These are phyloP conservation scores for Hortiboletus flavorubellus DNA, from an alignment of 768 basidiomycete species.

Conservation along the genomic window DNA sequence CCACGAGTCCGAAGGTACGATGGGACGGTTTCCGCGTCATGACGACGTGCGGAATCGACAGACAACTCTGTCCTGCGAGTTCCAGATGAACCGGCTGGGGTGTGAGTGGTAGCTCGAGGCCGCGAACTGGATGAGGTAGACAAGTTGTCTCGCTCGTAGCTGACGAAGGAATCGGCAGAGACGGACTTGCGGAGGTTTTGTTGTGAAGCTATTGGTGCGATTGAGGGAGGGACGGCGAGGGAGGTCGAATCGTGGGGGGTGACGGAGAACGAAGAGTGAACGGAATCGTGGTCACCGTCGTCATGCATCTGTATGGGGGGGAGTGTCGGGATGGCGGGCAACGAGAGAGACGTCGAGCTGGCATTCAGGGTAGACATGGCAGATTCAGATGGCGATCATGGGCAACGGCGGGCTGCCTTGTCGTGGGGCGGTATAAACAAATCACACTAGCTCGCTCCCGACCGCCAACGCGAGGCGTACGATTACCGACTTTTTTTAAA, in stretches of 20 bases:
- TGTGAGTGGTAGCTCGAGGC: conserved; percentile 36
- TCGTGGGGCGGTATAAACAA: conserved; percentile 2
- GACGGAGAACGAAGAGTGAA: conserved; percentile 32
- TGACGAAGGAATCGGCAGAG: conserved; percentile 74
- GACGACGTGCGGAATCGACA: conserved; percentile 24
- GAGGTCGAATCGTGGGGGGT: conserved; percentile 39
- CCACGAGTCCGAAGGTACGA: conserved; percentile 50
- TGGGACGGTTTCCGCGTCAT: conserved; percentile 26
- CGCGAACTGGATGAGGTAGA: conserved; percentile 32
- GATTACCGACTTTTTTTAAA: conserved; percentile 9
- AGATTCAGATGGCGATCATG: conserved; percentile 16
- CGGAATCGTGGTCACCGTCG: conserved; percentile 23
- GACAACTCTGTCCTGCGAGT: conserved; percentile 28
- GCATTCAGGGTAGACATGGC: conserved; percentile 19
- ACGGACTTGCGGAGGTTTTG: conserved; percentile 62
- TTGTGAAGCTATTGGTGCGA: conserved; percentile 12
- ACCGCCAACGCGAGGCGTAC: conserved; percentile 6
- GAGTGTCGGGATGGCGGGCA: conserved; percentile 40
- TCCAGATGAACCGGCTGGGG: conserved; percentile 35
- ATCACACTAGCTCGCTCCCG: background rate
- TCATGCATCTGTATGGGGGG: conserved; percentile 44
- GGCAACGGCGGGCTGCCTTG: conserved; percentile 5
- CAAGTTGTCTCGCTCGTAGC: conserved; percentile 38
- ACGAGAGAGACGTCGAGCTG: conserved; percentile 23
- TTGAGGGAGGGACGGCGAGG: conserved; percentile 32